A percentile compares a stretch with the other conserved stretches of the same genome.
Evolutionary conservation across 2,329 filamentous ascomycete genomes (phyloP).

Genomic region (Pseudodiploospora longispora): DNA sequence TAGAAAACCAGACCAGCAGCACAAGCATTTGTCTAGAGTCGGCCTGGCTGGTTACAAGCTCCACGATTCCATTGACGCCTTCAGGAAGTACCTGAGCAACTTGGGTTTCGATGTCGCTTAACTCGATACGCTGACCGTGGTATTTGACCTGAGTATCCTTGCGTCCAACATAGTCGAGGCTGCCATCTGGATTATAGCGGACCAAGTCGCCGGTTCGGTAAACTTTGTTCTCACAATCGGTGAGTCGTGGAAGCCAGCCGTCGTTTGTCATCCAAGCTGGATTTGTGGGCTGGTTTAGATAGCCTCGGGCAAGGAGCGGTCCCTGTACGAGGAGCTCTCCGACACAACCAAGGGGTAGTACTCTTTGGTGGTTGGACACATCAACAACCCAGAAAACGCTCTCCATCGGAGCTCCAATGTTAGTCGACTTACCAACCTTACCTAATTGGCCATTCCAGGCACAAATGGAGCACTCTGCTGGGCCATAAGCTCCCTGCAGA

Average conservation of each 20-base stretch:
- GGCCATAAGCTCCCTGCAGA: neutral
- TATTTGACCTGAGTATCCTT: neutral
- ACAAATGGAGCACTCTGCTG: constrained; percentile 1
- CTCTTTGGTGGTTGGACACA: constrained; percentile 5
- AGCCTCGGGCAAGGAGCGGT: constrained; percentile 9
- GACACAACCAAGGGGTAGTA: constrained; percentile 7
- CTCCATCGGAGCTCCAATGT: constrained; percentile 3
- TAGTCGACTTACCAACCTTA: neutral
- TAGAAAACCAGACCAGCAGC: too few species aligned
- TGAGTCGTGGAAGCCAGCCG: neutral
- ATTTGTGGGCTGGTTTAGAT: neutral
- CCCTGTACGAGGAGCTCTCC: constrained; percentile 13
- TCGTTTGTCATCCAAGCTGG: neutral
- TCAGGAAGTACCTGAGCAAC: neutral
- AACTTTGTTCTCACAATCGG: neutral
- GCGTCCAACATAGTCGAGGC: neutral
- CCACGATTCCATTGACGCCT: neutral
- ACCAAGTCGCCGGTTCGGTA: constrained; percentile 1
- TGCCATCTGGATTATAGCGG: neutral
- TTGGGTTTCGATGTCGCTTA: constrained; percentile 1
- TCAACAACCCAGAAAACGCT: constrained; percentile 9
- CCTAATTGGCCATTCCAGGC: neutral
- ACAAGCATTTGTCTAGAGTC: too few species aligned
- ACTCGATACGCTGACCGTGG: constrained; percentile 2
- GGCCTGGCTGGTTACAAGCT: too few species aligned